Conservation (phyloP, 805 yeast genomes). For the Ogataea zsoltii region DNA sequence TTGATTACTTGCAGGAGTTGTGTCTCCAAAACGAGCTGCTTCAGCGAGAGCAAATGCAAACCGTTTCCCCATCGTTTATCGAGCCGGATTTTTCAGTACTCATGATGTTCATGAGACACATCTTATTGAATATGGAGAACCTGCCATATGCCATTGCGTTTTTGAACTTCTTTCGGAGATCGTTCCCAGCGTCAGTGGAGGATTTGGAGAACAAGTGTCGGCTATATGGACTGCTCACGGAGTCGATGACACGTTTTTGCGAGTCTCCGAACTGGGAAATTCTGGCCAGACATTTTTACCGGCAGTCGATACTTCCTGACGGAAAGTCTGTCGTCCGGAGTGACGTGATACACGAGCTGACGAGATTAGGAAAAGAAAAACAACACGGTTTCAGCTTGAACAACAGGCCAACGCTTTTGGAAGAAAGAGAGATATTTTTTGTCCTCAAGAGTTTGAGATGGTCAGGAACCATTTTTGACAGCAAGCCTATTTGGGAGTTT, state of each 20-base stretch:
- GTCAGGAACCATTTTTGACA: conserved; percentile 11
- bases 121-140: conserved; percentile 14
- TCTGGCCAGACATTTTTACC: conserved; percentile 20
- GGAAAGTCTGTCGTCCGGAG: conserved; percentile 2
- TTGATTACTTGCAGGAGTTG: conserved; percentile 7
- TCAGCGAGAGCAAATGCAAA: not conserved
- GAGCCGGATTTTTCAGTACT: conserved; percentile 8
- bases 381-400: conserved; percentile 7
- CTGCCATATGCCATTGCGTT: conserved; percentile 26
- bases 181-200: conserved; percentile 6
- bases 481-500: conserved; percentile 18
- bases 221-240: conserved; percentile 15
- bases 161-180: conserved; percentile 10
- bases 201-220: conserved; percentile 2
- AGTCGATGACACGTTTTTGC: conserved; percentile 17
- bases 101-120: conserved; percentile 9
- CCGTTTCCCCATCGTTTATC: not conserved
- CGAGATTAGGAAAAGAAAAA: conserved; percentile 1
- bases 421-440: conserved; percentile 7
- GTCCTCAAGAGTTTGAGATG: conserved; percentile 18
- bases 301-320: conserved; percentile 12
- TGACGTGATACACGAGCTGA: conserved; percentile 1
- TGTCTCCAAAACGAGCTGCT: not conserved
- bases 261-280: conserved; percentile 21
- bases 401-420: conserved; percentile 19